Evolutionary conservation across 768 basidiomycete genomes (phyloP).

Genomic region (Tricholoma sp.): DNA sequence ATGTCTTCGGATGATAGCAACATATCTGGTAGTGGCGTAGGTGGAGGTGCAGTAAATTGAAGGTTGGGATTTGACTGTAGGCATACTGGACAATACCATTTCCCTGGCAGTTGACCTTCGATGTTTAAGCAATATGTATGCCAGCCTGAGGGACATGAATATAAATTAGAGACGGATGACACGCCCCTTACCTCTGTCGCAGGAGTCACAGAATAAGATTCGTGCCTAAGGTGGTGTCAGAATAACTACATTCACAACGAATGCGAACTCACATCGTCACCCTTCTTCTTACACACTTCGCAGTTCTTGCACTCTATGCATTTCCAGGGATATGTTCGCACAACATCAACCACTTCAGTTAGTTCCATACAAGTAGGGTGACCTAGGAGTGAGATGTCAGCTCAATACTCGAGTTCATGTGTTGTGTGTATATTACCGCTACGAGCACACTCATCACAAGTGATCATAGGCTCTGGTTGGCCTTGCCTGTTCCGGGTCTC

Average conservation of each 20-base stretch:
- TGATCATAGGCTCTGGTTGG: constrained; percentile 63
- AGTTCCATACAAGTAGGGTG: constrained; percentile 85
- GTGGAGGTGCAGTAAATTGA: neutral
- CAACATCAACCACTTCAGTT: constrained; percentile 47
- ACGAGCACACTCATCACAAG: constrained; percentile 77
- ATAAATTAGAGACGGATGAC: constrained; percentile 11
- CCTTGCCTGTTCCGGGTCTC: constrained; percentile 52
- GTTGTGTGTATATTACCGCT: constrained; percentile 51
- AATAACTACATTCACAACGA: neutral
- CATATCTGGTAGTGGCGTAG: neutral
- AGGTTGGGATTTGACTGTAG: constrained; percentile 18
- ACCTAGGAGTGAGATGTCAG: constrained; percentile 35
- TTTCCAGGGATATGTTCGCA: constrained; percentile 75
- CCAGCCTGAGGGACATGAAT: constrained; percentile 51
- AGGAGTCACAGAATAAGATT: constrained; percentile 89
- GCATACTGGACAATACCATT: constrained; percentile 73
- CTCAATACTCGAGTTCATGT: neutral
- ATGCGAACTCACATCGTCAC: constrained; percentile 71
- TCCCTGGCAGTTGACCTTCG: constrained; percentile 63
- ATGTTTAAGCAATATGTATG: constrained; percentile 76
- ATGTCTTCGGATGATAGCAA: neutral
- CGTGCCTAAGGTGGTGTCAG: constrained; percentile 46
- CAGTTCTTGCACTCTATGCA: constrained; percentile 93
- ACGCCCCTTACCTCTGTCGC: constrained; percentile 69
- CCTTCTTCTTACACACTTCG: constrained; percentile 79